A percentile compares a stretch with the other conserved stretches of the same genome.
phyloP scores from a whole-genome alignment of 306 rosid genomes.

The Alnus glutinosa region DNA sequence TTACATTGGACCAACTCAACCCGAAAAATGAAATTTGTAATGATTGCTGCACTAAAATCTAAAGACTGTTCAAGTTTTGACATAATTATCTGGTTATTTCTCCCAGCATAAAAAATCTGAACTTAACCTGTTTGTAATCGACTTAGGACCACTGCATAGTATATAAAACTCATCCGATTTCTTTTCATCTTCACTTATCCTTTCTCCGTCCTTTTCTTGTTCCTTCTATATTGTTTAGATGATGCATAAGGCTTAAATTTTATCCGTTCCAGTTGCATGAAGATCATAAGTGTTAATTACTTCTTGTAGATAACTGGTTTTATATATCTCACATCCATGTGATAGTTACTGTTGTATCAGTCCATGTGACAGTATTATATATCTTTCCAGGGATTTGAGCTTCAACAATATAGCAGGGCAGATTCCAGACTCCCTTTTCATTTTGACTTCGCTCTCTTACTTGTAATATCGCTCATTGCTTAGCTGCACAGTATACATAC shows the following conservation, averaged over 20 bases:
- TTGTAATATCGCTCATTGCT: slow-evolving; percentile 49
- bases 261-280: background rate
- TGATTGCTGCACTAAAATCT: background rate
- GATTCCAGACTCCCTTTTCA: slow-evolving; percentile 62
- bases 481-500: slow-evolving; percentile 6
- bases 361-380: slow-evolving; percentile 1
- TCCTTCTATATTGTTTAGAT: background rate
- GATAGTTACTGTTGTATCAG: background rate
- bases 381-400: slow-evolving; percentile 76
- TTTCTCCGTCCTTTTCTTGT: too few species aligned
- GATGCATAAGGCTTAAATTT: background rate
- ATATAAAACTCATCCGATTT: background rate
- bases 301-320: background rate
- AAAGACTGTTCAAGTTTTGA: background rate
- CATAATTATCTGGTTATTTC: background rate
- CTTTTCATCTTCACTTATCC: too few species aligned
- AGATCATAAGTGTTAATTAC: background rate
- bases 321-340: background rate
- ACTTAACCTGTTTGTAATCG: too few species aligned
- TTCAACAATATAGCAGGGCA: slow-evolving; percentile 70
- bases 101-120: too few species aligned
- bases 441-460: slow-evolving; percentile 44
- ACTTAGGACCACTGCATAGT: too few species aligned
- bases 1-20: background rate
- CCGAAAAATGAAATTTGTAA: background rate